These are phyloP conservation scores for Rhodotorula sp. DNA, from an alignment of 1,284 basidiomycete genomes.

Conservation along the genomic window DNA sequence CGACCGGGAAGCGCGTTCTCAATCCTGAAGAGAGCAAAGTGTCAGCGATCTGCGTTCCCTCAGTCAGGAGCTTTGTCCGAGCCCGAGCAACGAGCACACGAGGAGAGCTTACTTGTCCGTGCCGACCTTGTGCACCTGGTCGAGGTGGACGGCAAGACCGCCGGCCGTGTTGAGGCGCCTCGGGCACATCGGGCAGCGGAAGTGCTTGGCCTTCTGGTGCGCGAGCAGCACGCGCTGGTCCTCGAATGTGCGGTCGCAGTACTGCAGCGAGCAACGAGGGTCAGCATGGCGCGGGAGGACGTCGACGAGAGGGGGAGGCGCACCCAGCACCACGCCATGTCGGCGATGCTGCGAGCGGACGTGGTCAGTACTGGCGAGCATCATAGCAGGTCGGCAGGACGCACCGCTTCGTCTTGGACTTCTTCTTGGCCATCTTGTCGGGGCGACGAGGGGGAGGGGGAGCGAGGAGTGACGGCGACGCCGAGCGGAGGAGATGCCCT, in stretches of 20 bases:
- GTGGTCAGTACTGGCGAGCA: neutral
- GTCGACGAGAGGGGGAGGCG: neutral
- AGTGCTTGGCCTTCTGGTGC: constrained; percentile 99
- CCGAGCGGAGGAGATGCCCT: neutral
- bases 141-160: constrained; percentile 96
- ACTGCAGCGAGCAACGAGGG: constrained; percentile 73
- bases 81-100: neutral
- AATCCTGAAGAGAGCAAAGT: constrained; percentile 60
- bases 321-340: constrained; percentile 35
- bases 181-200: constrained; percentile 80
- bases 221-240: constrained; percentile 89
- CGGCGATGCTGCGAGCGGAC: constrained; percentile 15
- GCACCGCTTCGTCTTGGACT: constrained; percentile 47
- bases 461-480: neutral
- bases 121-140: constrained; percentile 97
- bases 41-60: neutral
- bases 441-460: neutral
- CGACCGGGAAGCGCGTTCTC: constrained; percentile 95
- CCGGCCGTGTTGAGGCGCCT: constrained; percentile 94
- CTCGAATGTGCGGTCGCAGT: constrained; percentile 97
- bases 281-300: neutral
- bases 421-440: constrained; percentile 49
- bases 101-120: constrained; percentile 75
- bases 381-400: constrained; percentile 1
- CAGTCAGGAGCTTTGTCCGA: neutral